Percentiles rank a stretch among this genome's conserved stretches.
Evolutionary conservation across 2,329 filamentous ascomycete genomes (phyloP).

Genomic region (Shiraia bambusicola): DNA sequence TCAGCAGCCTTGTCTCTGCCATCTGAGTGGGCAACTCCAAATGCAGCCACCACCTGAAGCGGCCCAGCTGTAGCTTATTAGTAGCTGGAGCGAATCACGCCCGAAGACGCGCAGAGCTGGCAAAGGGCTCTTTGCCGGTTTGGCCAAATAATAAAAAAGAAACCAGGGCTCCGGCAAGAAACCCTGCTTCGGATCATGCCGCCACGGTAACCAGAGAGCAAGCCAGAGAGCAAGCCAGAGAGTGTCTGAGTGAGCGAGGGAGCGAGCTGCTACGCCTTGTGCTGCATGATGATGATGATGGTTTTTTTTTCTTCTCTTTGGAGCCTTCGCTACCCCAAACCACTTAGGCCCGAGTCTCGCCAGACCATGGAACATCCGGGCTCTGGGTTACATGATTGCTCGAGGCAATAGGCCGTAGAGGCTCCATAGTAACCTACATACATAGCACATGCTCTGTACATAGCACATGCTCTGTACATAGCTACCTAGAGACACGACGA

Average conservation of each 20-base stretch:
- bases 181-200: conserved; percentile 38
- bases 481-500: too few relatives aligned
- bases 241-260: conserved; percentile 14
- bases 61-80: conserved; percentile 40
- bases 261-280: conserved; percentile 19
- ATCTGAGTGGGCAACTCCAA: conserved; percentile 39
- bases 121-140: conserved; percentile 24
- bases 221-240: conserved; percentile 25
- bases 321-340: conserved; percentile 1
- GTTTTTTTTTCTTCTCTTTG: conserved; percentile 21
- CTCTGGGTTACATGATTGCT: conserved; percentile 9
- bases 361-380: conserved; percentile 3
- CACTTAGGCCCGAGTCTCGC: background rate
- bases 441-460: background rate
- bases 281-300: conserved; percentile 33
- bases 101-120: conserved; percentile 23
- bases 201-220: conserved; percentile 19
- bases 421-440: background rate
- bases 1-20: conserved; percentile 43
- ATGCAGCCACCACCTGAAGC: conserved; percentile 41
- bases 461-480: too few relatives aligned
- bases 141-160: conserved; percentile 36
- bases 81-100: conserved; percentile 36
- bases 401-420: background rate
- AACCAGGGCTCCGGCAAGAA: conserved; percentile 31